Evolutionary conservation across 2,329 filamentous ascomycete genomes (phyloP).

Genomic region (Fusarium sp.): DNA sequence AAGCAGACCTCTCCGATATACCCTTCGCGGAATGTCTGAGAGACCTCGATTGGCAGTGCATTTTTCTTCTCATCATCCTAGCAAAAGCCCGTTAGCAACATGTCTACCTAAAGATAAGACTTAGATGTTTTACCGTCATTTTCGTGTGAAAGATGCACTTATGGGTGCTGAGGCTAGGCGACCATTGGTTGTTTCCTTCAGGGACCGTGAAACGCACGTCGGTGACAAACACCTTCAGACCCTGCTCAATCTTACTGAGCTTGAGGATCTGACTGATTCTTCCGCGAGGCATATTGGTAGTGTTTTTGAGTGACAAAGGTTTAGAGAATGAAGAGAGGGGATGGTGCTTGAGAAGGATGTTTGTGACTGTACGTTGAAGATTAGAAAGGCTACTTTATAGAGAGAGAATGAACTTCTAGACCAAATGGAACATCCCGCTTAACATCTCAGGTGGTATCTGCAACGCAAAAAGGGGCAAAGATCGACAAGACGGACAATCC

Average conservation of each 20-base stretch:
- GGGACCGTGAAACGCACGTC: not conserved
- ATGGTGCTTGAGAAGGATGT: not conserved
- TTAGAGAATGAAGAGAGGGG: not conserved
- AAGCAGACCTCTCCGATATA: not conserved
- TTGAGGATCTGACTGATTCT: not conserved
- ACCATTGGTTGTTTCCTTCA: not conserved
- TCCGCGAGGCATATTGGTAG: not conserved
- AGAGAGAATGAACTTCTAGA: not conserved
- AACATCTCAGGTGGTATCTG: not conserved
- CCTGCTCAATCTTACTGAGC: not conserved
- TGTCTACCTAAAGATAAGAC: not conserved
- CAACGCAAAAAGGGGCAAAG: not conserved
- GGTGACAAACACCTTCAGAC: not conserved
- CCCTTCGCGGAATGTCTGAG: not conserved
- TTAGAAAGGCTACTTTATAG: not conserved
- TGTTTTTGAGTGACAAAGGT: not conserved
- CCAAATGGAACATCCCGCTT: not conserved
- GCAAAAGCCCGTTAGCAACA: not conserved
- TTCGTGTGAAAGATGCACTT: not conserved
- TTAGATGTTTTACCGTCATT: not conserved
- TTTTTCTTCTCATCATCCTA: not conserved
- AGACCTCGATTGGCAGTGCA: not conserved
- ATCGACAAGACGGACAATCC: not conserved
- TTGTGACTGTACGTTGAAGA: not conserved
- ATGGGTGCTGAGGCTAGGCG: not conserved